These are phyloP conservation scores for Mimosa bimucronata DNA, from an alignment of 306 rosid species.

Conservation along the genomic window DNA sequence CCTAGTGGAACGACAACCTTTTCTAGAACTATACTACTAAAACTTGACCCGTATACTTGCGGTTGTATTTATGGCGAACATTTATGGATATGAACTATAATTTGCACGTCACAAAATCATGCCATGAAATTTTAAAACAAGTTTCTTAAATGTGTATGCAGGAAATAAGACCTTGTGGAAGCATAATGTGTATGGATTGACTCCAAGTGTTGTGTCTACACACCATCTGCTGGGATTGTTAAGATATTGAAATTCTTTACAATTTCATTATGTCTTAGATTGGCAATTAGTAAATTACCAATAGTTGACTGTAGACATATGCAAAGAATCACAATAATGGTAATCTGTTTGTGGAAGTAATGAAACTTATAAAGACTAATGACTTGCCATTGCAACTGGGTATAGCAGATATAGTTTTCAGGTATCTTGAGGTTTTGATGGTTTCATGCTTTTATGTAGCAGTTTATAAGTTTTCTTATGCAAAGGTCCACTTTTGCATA, in stretches of 20 bases:
- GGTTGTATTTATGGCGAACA: no score
- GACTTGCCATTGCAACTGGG: slow-evolving; percentile 86
- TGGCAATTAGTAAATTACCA: slow-evolving; percentile 36
- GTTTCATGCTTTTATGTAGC: slow-evolving; percentile 31
- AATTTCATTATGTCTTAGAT: slow-evolving; percentile 28
- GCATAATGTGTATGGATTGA: slow-evolving; percentile 81
- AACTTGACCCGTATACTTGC: no score
- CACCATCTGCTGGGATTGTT: slow-evolving; percentile 81
- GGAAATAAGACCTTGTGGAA: slow-evolving; percentile 90
- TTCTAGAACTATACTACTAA: no score
- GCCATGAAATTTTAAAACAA: slow-evolving; percentile 22
- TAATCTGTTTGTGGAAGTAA: slow-evolving; percentile 70
- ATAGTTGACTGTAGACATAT: slow-evolving; percentile 51
- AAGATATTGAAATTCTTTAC: slow-evolving; percentile 21
- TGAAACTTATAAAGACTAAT: slow-evolving; percentile 77
- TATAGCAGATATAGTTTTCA: slow-evolving; percentile 92
- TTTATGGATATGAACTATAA: neutral
- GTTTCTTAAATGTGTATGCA: slow-evolving; percentile 40
- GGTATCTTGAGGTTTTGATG: slow-evolving; percentile 50
- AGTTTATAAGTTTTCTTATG: neutral
- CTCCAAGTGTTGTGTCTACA: slow-evolving; percentile 75
- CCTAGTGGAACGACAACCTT: no score
- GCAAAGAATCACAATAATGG: slow-evolving; percentile 73
- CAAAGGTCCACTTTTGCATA: slow-evolving; percentile 12
- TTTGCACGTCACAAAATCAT: neutral